These are phyloP conservation scores for Agrocybe praecox DNA, from an alignment of 768 basidiomycete species.

Conservation along the genomic window DNA sequence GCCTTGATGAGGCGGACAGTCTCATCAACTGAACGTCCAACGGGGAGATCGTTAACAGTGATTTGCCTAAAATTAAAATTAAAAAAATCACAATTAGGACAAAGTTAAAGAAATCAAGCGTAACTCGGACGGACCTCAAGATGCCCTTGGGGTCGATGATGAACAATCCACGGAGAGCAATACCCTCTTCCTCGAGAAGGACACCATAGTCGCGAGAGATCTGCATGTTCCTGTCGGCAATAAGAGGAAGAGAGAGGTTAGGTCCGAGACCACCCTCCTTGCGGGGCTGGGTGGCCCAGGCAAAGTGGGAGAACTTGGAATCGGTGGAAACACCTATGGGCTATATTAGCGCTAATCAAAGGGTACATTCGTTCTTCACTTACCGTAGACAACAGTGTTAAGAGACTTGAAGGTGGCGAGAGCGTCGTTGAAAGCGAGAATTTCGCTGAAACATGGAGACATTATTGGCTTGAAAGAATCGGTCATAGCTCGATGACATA, in stretches of 20 bases:
- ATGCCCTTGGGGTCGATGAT: constrained; percentile 85
- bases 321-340: constrained; percentile 71
- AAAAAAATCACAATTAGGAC: not conserved
- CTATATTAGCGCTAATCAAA: not conserved
- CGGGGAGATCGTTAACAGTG: constrained; percentile 90
- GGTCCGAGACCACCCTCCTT: constrained; percentile 91
- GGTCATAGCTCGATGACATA: constrained; percentile 17
- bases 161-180: constrained; percentile 86
- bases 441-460: constrained; percentile 52
- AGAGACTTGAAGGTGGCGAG: constrained; percentile 73
- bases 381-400: constrained; percentile 78
- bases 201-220: constrained; percentile 88
- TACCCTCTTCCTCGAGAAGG: constrained; percentile 84
- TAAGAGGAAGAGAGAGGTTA: constrained; percentile 79
- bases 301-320: constrained; percentile 85
- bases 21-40: constrained; percentile 95
- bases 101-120: not conserved
- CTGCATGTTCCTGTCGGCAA: constrained; percentile 78
- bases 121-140: constrained; percentile 27
- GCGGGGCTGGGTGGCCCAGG: constrained; percentile 83
- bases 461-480: not conserved
- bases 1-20: constrained; percentile 90
- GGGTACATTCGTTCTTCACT: constrained; percentile 13
- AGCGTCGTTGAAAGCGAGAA: constrained; percentile 92
- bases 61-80: constrained; percentile 46